Evolutionary conservation across 2,329 filamentous ascomycete genomes (phyloP).

Genomic region (Penicillium sp.): DNA sequence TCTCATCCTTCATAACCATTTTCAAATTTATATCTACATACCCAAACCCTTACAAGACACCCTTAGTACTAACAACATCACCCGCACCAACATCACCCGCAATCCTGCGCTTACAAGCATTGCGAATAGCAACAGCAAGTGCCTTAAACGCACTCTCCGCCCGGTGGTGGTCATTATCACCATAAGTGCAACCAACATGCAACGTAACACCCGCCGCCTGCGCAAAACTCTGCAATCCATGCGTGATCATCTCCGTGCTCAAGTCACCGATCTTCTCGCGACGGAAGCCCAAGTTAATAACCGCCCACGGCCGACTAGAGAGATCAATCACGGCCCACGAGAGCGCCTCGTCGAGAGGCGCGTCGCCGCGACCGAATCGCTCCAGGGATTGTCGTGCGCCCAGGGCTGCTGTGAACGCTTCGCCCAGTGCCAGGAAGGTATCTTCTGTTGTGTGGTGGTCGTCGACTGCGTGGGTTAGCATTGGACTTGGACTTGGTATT

Average conservation of each 20-base stretch:
- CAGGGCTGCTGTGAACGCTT: conserved; percentile 72
- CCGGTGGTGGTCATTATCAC: conserved; percentile 89
- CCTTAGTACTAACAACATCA: conserved; percentile 93
- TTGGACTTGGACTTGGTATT: not conserved
- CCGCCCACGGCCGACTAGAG: conserved; percentile 78
- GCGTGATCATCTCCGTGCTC: conserved; percentile 92
- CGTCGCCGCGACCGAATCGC: conserved; percentile 84
- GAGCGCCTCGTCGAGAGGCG: conserved; percentile 87
- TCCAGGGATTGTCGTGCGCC: conserved; percentile 70
- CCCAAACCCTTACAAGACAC: conserved; percentile 53
- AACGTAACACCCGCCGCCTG: conserved; percentile 83
- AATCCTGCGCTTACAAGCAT: conserved; percentile 64
- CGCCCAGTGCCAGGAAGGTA: conserved; percentile 79
- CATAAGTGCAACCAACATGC: conserved; percentile 84
- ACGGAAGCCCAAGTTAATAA: conserved; percentile 73
- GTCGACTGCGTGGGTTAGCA: conserved; percentile 55
- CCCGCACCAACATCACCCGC: conserved; percentile 75
- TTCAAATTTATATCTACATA: conserved; percentile 2
- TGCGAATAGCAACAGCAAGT: conserved; percentile 71
- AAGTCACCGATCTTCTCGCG: conserved; percentile 90
- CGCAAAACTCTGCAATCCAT: conserved; percentile 89
- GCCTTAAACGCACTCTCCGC: conserved; percentile 98
- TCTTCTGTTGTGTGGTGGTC: conserved; percentile 98
- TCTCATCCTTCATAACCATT: conserved; percentile 1
- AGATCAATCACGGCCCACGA: conserved; percentile 90